Evolutionary conservation across 257 asterid species (phyloP), one percentile per base, ranked within the genome.

Genomic region (Ballota nigra): DNA sequence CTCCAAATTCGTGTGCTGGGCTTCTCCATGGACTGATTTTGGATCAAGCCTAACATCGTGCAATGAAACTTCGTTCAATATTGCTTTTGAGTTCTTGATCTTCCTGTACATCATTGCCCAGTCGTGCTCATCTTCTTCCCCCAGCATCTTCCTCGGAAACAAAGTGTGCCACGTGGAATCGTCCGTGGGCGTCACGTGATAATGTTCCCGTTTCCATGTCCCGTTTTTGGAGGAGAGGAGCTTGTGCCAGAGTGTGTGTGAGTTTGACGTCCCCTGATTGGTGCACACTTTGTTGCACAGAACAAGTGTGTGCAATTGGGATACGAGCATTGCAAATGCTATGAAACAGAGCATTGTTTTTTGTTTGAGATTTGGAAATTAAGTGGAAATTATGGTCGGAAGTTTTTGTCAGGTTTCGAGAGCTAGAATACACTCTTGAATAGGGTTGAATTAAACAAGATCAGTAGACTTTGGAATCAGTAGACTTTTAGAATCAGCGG

Each of bases 1-100:
- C 76, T 95, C 94, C 59, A 95, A 80, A 74, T 92, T 95, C 19
- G 99, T 95, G 61, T 76, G 87, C 62, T 95, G 99, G 47, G 99
- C 99, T 51, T 3, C 29, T n/a, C 99, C 98, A 63, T 88, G 92
- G 24, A 81, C 36, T 1, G 98, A 95, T 29, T 68, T 57, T 2
- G 94, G 89, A 47, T 86, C 92, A 40, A 95, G 41, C 69, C 87
- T 84, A 82, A 95, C 99, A 68, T 89, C 92, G 51, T 82, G 73
- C 70, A 92, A 57, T 1, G 97, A 72, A 5, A 92, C 84, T 36
- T 87, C 94, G 4, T 65, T 79, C 4, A 92, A 86, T 26, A 85
- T 86, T 49, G 13, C 70, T 7, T 83, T 63, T 33, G 80, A 63
- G 63, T 71, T 79, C 85, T 89, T 94, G n/a, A 91, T 81, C 2